Evolutionary conservation across 176 grass and related monocot species (phyloP), one percentile per base, ranked within the genome.

Genomic region (Thalia dealbata): DNA sequence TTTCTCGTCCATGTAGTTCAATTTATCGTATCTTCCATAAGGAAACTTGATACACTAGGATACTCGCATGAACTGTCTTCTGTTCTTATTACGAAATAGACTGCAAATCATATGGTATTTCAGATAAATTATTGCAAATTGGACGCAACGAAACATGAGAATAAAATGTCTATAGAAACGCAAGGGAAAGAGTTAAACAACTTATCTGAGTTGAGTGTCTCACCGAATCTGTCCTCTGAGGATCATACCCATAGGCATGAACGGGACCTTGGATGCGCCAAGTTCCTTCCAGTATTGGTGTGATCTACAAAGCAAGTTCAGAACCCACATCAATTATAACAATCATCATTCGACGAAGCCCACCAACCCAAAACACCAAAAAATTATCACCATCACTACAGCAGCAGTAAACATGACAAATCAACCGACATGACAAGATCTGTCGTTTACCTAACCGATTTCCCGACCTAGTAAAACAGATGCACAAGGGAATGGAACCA

Each of bases 291-390:
- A 82, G 61, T 55, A 86, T 70, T 78, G 70, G 79, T 69, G 75
- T 86, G 51, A 82, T 86, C 84, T 86, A 86, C 52, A 82, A 86
- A 86, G 45, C 27, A 73, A 15, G 41, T 82, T 48, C 61, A 79
- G 30, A 86, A 81, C 48, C 65, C 28, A 60, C 32, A 82, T 76
- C 19, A 78, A 76, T 75, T 79, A 50, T 50, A 10, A 54, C 45
- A 42, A 78, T 69, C 23, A 68, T 29, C 25, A 69, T 19, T 54
- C 3, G 7, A 22, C 29, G 19, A 50, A 76, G 46, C n/a, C 41
- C 14, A 61, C 12, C 64, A 10, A 43, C 30, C 18, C 19, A 42
- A 67, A 42, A 67, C 41, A 42, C 3, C 35, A 67, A n/a, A 21
- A 22, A 67, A 0, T 22, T 67, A 67, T 67, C 64, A 42, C 35